These are phyloP conservation scores for Starmerella stigmatis DNA, from an alignment of 805 yeast genomes.

Conservation along the genomic window DNA sequence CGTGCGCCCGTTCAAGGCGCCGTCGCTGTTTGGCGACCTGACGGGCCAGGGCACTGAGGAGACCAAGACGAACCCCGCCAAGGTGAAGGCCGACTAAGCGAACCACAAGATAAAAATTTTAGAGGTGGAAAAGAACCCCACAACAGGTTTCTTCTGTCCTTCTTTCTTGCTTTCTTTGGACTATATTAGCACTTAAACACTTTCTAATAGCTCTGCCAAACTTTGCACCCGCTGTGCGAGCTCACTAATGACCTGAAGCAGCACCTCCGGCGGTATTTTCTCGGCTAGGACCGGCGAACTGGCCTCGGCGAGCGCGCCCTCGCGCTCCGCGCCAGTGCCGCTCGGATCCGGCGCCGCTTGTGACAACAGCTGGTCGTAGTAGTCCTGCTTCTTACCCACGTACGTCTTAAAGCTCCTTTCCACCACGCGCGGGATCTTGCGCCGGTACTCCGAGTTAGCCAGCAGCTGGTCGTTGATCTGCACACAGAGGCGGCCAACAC, in stretches of 20 bases:
- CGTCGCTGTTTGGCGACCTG: slow-evolving; percentile 59
- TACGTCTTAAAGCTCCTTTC: slow-evolving; percentile 6
- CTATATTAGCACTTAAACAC: background rate
- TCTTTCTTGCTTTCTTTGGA: background rate
- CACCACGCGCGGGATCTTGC: slow-evolving; percentile 10
- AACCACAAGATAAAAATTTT: background rate
- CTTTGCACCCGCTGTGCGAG: background rate
- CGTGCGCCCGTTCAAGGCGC: slow-evolving; percentile 92
- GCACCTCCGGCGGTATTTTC: background rate
- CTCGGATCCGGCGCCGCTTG: background rate
- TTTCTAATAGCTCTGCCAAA: slow-evolving; percentile 1
- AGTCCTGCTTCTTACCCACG: slow-evolving; percentile 3
- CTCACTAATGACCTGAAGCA: background rate
- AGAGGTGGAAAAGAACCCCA: background rate
- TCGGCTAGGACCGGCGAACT: no score
- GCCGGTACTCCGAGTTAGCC: slow-evolving; percentile 11
- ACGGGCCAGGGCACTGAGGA: slow-evolving; percentile 66
- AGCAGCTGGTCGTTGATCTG: slow-evolving; percentile 12
- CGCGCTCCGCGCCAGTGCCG: no score
- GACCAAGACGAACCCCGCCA: slow-evolving; percentile 76
- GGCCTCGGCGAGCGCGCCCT: no score
- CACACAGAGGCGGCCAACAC: slow-evolving; percentile 3
- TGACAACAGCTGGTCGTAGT: slow-evolving; percentile 3
- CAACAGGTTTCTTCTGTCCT: background rate
- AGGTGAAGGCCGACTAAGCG: slow-evolving; percentile 73